Base-by-base conservation (phyloP, 2,329 filamentous ascomycete genomes). In the Seiridium unicorne region DNA sequence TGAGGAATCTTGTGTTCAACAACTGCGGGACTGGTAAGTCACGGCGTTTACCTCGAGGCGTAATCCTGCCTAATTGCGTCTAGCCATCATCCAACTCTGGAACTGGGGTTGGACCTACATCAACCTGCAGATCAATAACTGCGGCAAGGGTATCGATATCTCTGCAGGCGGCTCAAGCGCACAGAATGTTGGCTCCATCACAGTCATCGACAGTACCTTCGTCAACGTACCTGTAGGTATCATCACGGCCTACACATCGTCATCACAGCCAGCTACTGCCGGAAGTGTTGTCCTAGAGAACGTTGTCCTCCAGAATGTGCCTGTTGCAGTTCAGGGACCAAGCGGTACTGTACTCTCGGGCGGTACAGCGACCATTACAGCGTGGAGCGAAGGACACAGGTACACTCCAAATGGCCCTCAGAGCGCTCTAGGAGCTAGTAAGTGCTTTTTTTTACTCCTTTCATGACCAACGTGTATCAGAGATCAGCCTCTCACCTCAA, bases 21-120 rank as follows among this genome's bases (percentile, higher is more conserved):
- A 78, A 81, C 69, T 87, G 85, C 73, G 79, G 84, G 63, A 90
- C 87, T 6, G 83, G 77, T 69, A 56, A 47, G 63, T 54, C 9
- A 18, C 35, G 32, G n/a, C 48, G 9, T 7, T 32, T 3, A 51
- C 13, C 35, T 47, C 18, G 18, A 26, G 18, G 18, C 18, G 18
- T 26, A 26, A 26, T 26, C 18, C 18, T 26, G 18, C 18, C 18
- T 26, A 26, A 26, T 26, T 26, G 18, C 18, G 18, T 26, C 18
- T 55, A 68, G 86, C 84, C 53, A 84, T 91, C 57, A 85, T 82
- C 69, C 84, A 90, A 74, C 83, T 88, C 64, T 92, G 89, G 89
- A 84, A 89, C 73, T 92, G 89, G 89, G 84, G 84, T 35, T 92
- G 87, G 86, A 87, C 84, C 5, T 85, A 89, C 74, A 85, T 86